Conservation (phyloP, 2,329 filamentous ascomycete species). For the Paracamarosporium sp. region DNA sequence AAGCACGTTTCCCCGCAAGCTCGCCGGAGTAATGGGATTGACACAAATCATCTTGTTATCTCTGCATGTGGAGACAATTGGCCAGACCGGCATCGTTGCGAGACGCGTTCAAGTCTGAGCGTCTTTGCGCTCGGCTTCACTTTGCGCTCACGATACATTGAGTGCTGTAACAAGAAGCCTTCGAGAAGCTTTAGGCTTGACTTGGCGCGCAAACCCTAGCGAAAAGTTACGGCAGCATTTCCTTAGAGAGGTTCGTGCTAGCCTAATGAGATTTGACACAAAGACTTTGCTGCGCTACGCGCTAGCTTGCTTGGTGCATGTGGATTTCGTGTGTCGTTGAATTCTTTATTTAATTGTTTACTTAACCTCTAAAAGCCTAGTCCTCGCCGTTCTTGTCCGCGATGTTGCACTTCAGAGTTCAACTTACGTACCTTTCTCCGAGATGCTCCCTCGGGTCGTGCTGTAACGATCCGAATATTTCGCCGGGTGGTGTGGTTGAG, state of each 20-base stretch:
- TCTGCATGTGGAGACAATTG: slow-evolving; percentile 4
- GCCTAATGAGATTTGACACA: not conserved
- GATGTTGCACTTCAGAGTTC: not conserved
- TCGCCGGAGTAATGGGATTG: slow-evolving; percentile 6
- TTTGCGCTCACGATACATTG: slow-evolving; percentile 5
- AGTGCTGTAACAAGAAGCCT: not conserved
- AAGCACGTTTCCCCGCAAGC: slow-evolving; percentile 3
- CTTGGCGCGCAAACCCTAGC: not conserved
- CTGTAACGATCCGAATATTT: not conserved
- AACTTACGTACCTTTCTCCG: slow-evolving; percentile 1
- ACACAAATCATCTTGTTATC: slow-evolving; percentile 8
- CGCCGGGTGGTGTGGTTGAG: not conserved
- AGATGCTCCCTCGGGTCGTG: not conserved
- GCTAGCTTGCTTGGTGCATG: not conserved
- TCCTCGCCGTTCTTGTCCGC: not conserved
- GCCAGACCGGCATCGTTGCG: no score
- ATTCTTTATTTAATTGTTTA: not conserved
- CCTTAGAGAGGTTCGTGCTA: not conserved
- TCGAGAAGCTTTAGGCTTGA: not conserved
- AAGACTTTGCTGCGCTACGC: not conserved
- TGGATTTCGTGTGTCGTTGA: slow-evolving; percentile 6
- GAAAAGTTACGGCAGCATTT: not conserved
- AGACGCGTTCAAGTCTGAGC: not conserved
- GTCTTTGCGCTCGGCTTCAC: slow-evolving; percentile 1
- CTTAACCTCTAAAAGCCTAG: not conserved